Evolutionary conservation across 208 protist species (phyloP), one percentile per base, ranked within the genome.

Genomic region (Leishmania major): DNA sequence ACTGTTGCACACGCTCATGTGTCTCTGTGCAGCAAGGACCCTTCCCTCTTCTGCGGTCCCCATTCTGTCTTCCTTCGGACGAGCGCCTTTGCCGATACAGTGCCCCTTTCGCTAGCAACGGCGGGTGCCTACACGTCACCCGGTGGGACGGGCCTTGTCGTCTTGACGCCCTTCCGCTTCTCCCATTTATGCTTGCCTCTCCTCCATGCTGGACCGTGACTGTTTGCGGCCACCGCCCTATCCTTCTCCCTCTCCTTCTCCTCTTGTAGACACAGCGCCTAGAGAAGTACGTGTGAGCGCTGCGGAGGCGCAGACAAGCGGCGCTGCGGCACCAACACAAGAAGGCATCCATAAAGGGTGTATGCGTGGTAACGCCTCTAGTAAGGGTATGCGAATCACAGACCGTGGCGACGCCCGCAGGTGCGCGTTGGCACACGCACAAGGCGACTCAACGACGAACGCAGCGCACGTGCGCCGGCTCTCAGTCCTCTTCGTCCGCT

Each of bases 401-500:
- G 37, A 53, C 51, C 31, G 55, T 4, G 49, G 13, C 40, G 70
- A 74, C 51, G 45, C 70, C 10, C 70, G 70, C 51, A 8, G 70
- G 31, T 19, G 17, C 45, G 28, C 28, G 43, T 55, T 25, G 45
- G 45, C 43, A 53, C 70, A 53, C 70, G 10, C 37, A 35, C 70
- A 15, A 51, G 45, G 43, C 55, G 70, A 28, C 22, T 8, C 37
- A 13, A 31, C 47, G 28, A 19, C 28, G 45, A 51, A 28, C 8
- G 28, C 40, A 22, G 45, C 40, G 28, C 25, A 25, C 4, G 22
- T 43, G 53, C 73, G 53, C 45, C n/a, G 35, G 37, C 73, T 77
- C 19, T 77, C 73, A 35, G 73, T 45, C 43, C 73, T 77, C 49
- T 57, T 77, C 51, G 73, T 77, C 31, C 73, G 31, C 13, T 77